Evolutionary conservation across 2,329 filamentous ascomycete genomes (phyloP), one percentile per base, ranked within the genome.

Genomic region (Hypoxylon sp.): DNA sequence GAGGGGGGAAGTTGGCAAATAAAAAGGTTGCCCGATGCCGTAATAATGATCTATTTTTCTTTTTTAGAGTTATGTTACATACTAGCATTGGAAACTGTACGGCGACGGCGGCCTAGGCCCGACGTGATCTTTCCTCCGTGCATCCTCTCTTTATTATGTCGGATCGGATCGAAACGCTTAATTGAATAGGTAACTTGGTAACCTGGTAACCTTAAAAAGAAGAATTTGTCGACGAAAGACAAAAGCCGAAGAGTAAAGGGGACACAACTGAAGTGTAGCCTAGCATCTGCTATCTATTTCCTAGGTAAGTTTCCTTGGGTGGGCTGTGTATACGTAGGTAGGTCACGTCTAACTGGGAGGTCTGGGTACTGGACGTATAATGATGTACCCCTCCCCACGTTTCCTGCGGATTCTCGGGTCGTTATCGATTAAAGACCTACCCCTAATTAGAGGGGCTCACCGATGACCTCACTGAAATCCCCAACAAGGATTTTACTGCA

Each of bases 31-130:
- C 10, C 41, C 17, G 17, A 45, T 55, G 30, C 32, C 19, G 23
- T 38, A 25, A 21, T 53, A 14, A 3, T 21, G 5, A 36, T 48
- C 43, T 14, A 7, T 48, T 48, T 30, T 34, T 30, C 38, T 45
- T 51, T 45, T 51, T 25, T 34, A 32, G 14, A 53, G 46, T 55
- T 28, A 52, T 11, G 57, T 55, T 52, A 74, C 75, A 52, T 76
- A 77, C 75, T 77, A 62, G 73, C 73, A 73, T 70, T 75, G 43
- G 75, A 77, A 48, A 70, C 60, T 23, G 75, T 67, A 60, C 74
- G 75, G 25, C 74, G 74, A 57, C 73, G 75, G 52, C 74, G 73
- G 67, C 64, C 63, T 36, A 77, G 60, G 61, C 73, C 70, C 53
- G 73, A 67, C 30, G 74, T 63, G 45, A 77, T 72, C 68, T 71